Percentiles rank a stretch among this genome's conserved stretches.
Conservation (phyloP, 768 basidiomycete species). For the Rhodotorula toruloides region DNA sequence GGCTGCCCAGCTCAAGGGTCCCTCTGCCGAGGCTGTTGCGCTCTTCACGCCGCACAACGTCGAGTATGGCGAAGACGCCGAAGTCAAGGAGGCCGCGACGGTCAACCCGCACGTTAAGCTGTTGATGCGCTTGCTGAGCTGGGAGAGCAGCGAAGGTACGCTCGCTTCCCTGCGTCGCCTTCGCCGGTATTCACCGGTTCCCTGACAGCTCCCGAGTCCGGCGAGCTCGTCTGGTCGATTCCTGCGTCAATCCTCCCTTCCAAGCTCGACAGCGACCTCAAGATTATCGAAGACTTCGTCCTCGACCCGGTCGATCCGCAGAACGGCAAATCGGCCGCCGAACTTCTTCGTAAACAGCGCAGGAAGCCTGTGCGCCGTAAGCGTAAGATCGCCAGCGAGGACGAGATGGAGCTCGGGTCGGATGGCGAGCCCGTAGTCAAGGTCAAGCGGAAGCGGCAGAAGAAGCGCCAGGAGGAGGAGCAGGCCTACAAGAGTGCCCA, state of each 20-base stretch:
- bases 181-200: neutral
- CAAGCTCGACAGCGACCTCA: constrained; percentile 63
- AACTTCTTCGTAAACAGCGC: constrained; percentile 64
- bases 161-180: neutral
- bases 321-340: constrained; percentile 63
- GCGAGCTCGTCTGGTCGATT: constrained; percentile 60
- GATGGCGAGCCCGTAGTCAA: neutral
- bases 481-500: constrained; percentile 38
- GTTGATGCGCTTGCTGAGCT: constrained; percentile 71
- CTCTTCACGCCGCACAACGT: constrained; percentile 28
- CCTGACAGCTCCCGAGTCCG: constrained; percentile 18
- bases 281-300: constrained; percentile 78
- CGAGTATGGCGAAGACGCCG: constrained; percentile 54
- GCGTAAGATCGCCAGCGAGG: neutral
- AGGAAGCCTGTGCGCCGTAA: constrained; percentile 41
- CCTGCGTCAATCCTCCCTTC: constrained; percentile 65
- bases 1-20: constrained; percentile 46
- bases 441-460: constrained; percentile 11
- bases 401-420: neutral
- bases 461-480: constrained; percentile 35
- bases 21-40: constrained; percentile 63
- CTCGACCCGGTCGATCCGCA: constrained; percentile 71
- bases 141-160: constrained; percentile 65
- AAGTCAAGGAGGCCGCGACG: constrained; percentile 69
- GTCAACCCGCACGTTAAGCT: constrained; percentile 76